These are phyloP conservation scores for Cyberlindnera xishuangbannaensis DNA, from an alignment of 805 yeast species.

Conservation along the genomic window DNA sequence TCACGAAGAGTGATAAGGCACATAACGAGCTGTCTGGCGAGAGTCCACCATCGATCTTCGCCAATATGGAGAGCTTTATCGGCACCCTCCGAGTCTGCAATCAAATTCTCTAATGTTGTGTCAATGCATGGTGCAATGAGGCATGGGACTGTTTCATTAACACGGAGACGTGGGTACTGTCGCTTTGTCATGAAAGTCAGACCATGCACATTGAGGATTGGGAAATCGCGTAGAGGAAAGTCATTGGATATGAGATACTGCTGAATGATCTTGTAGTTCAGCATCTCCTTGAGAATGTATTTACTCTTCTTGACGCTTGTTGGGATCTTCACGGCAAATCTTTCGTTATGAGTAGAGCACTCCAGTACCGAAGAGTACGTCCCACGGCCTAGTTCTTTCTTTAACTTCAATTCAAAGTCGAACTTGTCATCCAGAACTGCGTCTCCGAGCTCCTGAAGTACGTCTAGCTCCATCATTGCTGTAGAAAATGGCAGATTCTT, in stretches of 20 bases:
- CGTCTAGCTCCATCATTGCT: not conserved
- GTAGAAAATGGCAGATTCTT: constrained; percentile 3
- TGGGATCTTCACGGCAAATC: constrained; percentile 21
- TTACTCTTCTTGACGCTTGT: constrained; percentile 8
- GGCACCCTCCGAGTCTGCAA: constrained; percentile 7
- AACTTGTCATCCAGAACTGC: constrained; percentile 9
- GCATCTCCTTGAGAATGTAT: constrained; percentile 16
- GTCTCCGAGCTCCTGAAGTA: constrained; percentile 5
- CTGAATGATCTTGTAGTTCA: constrained; percentile 16
- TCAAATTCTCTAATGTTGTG: constrained; percentile 22
- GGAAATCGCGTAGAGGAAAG: constrained; percentile 7
- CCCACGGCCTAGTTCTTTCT: constrained; percentile 16
- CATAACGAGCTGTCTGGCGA: constrained; percentile 25
- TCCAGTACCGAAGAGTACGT: constrained; percentile 18
- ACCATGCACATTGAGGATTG: constrained; percentile 18
- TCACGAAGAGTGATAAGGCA: constrained; percentile 24
- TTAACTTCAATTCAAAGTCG: constrained; percentile 2
- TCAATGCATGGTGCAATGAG: constrained; percentile 10
- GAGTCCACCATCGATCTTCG: constrained; percentile 27
- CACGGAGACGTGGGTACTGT: constrained; percentile 9
- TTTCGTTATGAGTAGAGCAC: constrained; percentile 1
- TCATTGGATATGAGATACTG: constrained; percentile 6
- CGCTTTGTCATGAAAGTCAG: constrained; percentile 14
- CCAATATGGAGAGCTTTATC: constrained; percentile 17
- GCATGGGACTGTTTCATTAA: constrained; percentile 16